Conservation (phyloP, 2,329 filamentous ascomycete genomes). For the Stagonosporopsis rhizophila region DNA sequence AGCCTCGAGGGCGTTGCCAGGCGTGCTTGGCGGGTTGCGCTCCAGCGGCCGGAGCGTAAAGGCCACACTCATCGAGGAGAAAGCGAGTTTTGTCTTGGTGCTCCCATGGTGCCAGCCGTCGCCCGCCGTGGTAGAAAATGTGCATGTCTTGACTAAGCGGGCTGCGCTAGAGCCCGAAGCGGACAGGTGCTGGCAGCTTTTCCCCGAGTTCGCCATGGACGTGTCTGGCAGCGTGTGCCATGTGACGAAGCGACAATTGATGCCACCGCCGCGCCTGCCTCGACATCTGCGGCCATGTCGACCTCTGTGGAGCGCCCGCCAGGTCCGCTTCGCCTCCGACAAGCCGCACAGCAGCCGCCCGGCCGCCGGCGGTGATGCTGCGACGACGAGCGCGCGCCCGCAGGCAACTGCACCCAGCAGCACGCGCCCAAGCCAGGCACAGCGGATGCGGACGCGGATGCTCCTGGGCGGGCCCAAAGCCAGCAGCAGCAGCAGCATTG, state of each 20-base stretch:
- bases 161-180: slow-evolving; percentile 8
- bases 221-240: slow-evolving; percentile 32
- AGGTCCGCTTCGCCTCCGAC: slow-evolving; percentile 41
- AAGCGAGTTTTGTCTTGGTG: slow-evolving; percentile 1
- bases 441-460: slow-evolving; percentile 1
- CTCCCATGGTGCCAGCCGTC: neutral
- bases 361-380: slow-evolving; percentile 21
- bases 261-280: slow-evolving; percentile 53
- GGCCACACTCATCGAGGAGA: slow-evolving; percentile 29
- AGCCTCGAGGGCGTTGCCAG: slow-evolving; percentile 59
- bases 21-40: slow-evolving; percentile 55
- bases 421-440: slow-evolving; percentile 1
- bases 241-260: slow-evolving; percentile 51
- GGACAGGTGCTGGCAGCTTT: slow-evolving; percentile 30
- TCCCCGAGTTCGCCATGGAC: slow-evolving; percentile 17
- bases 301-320: slow-evolving; percentile 49
- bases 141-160: slow-evolving; percentile 31
- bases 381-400: neutral
- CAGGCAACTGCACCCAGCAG: neutral
- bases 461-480: neutral
- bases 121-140: slow-evolving; percentile 20
- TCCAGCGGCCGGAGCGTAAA: slow-evolving; percentile 63
- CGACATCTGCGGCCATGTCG: slow-evolving; percentile 54
- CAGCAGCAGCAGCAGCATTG: no score
- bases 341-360: slow-evolving; percentile 22